Base-by-base conservation (phyloP, 805 yeast species). In the Schwanniomyces pseudopolymorphus region DNA sequence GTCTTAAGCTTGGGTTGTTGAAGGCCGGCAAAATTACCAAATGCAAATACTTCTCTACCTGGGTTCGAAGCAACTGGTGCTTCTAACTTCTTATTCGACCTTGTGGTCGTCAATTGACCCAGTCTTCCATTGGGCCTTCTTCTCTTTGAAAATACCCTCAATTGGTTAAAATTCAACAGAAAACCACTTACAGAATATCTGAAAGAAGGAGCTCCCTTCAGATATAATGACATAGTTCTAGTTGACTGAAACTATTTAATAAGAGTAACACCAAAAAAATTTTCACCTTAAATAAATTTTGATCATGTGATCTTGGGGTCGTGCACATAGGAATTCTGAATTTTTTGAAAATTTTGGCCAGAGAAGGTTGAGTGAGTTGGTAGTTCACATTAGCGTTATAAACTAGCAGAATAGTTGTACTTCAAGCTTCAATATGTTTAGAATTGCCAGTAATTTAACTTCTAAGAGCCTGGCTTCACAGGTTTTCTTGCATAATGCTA, bases 11-110 rank as follows among this genome's bases (percentile, higher is more conserved):
- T 68, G 5, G 78, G 77, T 13, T 68, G 61, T 31, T 70, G 70
- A 42, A 81, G 60, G 2, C 80, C 75, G 3, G 81, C 71, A 50
- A 74, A 77, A 24, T 69, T 67, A 1, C 85, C 85, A 61, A 75
- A 78, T 37, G 51, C 54, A 40, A 55, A 56, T 9, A 53, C 21
- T 24, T 44, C 41, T 28, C 27, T 44, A 14, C 14, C 16, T 8
- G 39, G 2, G 5, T 38, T 25, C 25, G 49, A 49, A 10, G 39
- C 26, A 19, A 20, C 42, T 11, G 49, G 47, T 10, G 47, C 41
- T 19, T 44, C 48, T 17, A 44, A 40, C 7, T 33, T 26, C 27
- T 48, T 45, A 17, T 38, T 24, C 17, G 24, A 16, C 16, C n/a
- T 28, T 17, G 49, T 17, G 14, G 26, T 38, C 5, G 36, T 36